Evolutionary conservation across 1,284 basidiomycete species (phyloP), one percentile per base, ranked within the genome.

Genomic region (Lignosus rhinocerotis): DNA sequence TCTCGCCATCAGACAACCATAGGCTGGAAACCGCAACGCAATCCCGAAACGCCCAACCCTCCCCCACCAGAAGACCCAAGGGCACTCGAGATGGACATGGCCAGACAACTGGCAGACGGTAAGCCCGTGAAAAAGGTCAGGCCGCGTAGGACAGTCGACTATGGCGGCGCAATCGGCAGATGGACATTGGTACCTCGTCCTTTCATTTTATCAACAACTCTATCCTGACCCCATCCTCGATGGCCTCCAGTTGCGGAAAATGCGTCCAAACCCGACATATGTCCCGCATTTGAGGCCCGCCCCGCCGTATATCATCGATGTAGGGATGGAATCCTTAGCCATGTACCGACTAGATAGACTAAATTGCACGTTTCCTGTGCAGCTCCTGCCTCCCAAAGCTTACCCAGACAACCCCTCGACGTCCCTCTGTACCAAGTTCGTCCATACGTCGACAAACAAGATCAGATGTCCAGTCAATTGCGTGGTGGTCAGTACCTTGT

Each of bases 401-500:
- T 97, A 98, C 72, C 85, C 87, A 16, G 85, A 86, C 57, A 96
- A 98, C 71, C 81, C 90, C 1, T 92, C 94, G 2, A 96, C 93
- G 0, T 97, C 94, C 0, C 79, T 98, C 53, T 94, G 94, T 69
- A 96, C 94, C 44, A 94, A 95, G 71, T 97, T 98, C 67, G 92
- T 98, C 11, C 97, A 99, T 73, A 98, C 96, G 0, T 96, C 94
- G 6, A 98, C 96, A 50, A 99, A 99, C 81, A 99, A 99, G 77
- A 94, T 98, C 65, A 84, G 95, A 53, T 97, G 94, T 77, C 96
- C 96, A 0, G 95, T 98, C 50, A 96, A 98, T 66, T 90, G 96
- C 33, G 96, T 98, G 25, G 86, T 87, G 68, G 94, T 94, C 66
- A 67, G 90, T 82, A 39, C 12, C 21, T 12, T 12, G 41, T 25